Conservation (phyloP, 371 early-diverging fungal species). For the Rhizopus delemar region DNA sequence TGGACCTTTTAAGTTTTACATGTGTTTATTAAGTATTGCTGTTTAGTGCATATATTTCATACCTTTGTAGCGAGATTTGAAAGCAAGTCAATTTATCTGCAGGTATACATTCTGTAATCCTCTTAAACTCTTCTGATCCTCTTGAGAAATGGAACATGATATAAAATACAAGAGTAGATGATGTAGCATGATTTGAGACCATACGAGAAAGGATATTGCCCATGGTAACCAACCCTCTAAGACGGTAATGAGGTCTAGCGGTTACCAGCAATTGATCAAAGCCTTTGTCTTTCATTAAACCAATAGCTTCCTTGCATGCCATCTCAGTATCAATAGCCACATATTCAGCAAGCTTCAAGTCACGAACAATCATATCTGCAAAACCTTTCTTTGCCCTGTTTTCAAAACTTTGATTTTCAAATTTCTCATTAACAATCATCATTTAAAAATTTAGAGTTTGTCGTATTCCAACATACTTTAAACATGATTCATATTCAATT, state of each 20-base stretch:
- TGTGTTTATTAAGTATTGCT: too few species aligned
- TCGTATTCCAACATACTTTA: too few species aligned
- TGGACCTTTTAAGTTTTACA: too few species aligned
- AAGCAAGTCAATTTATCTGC: slow-evolving; percentile 81
- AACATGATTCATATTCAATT: too few species aligned
- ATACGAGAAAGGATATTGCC: slow-evolving; percentile 82
- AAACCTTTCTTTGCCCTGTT: slow-evolving; percentile 76
- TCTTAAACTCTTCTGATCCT: slow-evolving; percentile 71
- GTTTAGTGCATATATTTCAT: background rate
- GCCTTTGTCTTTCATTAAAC: slow-evolving; percentile 82
- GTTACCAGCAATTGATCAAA: slow-evolving; percentile 96
- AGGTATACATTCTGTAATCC: slow-evolving; percentile 82
- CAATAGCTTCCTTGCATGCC: slow-evolving; percentile 77
- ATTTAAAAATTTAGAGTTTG: slow-evolving; percentile 68
- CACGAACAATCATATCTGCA: slow-evolving; percentile 79
- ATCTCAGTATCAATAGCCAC: slow-evolving; percentile 73
- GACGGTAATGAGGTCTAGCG: slow-evolving; percentile 53
- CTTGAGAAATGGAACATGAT: slow-evolving; percentile 82
- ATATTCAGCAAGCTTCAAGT: slow-evolving; percentile 78
- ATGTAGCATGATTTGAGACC: slow-evolving; percentile 66
- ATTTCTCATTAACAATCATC: slow-evolving; percentile 75
- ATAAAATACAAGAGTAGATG: slow-evolving; percentile 66
- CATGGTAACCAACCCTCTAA: slow-evolving; percentile 86
- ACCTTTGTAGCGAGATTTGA: slow-evolving; percentile 67
- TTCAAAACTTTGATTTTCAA: slow-evolving; percentile 47